Percentiles rank a stretch among this genome's conserved stretches.
phyloP scores from a whole-genome alignment of 768 basidiomycete species.

The Pulveroboletus frians region DNA sequence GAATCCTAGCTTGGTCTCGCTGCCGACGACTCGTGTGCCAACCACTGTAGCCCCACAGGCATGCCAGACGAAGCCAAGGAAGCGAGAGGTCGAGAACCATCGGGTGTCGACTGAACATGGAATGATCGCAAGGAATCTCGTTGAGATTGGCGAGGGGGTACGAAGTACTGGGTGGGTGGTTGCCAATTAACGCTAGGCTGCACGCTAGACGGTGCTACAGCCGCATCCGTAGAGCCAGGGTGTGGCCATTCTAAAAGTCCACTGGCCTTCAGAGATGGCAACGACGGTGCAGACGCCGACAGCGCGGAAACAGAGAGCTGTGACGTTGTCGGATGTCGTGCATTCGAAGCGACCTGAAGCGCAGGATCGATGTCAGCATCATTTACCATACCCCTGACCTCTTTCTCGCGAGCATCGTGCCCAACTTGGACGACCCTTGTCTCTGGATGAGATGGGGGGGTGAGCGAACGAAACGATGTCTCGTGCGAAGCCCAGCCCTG shows the following conservation, averaged over 20 bases:
- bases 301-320: slow-evolving; percentile 7
- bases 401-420: slow-evolving; percentile 25
- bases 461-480: slow-evolving; percentile 26
- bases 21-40: slow-evolving; percentile 54
- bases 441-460: slow-evolving; percentile 15
- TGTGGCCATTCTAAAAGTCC: slow-evolving; percentile 56
- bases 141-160: slow-evolving; percentile 14
- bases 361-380: slow-evolving; percentile 31
- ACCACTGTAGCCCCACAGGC: slow-evolving; percentile 67
- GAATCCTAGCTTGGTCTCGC: slow-evolving; percentile 21
- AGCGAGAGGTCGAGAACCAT: slow-evolving; percentile 14
- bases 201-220: slow-evolving; percentile 6
- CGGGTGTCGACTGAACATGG: slow-evolving; percentile 8
- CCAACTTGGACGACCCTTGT: slow-evolving; percentile 13
- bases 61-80: slow-evolving; percentile 34
- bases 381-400: slow-evolving; percentile 19
- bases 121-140: slow-evolving; percentile 18
- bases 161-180: slow-evolving; percentile 18
- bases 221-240: slow-evolving; percentile 39
- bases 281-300: slow-evolving; percentile 37
- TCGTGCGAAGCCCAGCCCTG: slow-evolving; percentile 36
- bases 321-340: slow-evolving; percentile 15
- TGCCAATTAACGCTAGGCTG: slow-evolving; percentile 21
- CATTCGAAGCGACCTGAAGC: slow-evolving; percentile 24
- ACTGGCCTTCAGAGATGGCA: slow-evolving; percentile 72